phyloP scores from a whole-genome alignment of 2,329 filamentous ascomycete species.

The Xylaria sp. region DNA sequence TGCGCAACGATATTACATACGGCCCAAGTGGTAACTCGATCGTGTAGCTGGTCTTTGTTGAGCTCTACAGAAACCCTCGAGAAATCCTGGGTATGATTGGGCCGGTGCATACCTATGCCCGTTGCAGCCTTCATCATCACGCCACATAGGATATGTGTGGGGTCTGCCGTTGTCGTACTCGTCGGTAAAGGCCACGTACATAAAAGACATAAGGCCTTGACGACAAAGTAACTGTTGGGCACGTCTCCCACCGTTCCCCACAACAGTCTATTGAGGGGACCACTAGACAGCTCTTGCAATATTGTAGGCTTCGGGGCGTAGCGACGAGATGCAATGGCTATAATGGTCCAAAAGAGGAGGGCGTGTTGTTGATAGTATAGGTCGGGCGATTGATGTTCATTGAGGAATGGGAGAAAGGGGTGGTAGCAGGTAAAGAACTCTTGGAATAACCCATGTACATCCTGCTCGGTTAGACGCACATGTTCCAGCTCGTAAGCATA shows the following conservation, averaged over 20 bases:
- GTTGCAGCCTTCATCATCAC: slow-evolving; percentile 90
- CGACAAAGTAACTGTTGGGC: slow-evolving; percentile 80
- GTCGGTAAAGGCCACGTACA: slow-evolving; percentile 86
- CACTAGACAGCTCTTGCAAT: slow-evolving; percentile 72
- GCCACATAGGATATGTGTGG: slow-evolving; percentile 82
- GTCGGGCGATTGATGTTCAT: slow-evolving; percentile 72
- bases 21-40: slow-evolving; percentile 83
- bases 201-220: slow-evolving; percentile 81
- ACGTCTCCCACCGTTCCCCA: slow-evolving; percentile 83
- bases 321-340: slow-evolving; percentile 78
- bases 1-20: slow-evolving; percentile 87
- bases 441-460: slow-evolving; percentile 72
- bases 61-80: slow-evolving; percentile 78
- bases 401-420: slow-evolving; percentile 80
- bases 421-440: slow-evolving; percentile 82
- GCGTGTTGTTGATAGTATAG: slow-evolving; percentile 80
- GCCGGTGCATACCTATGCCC: slow-evolving; percentile 82
- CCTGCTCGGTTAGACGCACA: slow-evolving; percentile 71
- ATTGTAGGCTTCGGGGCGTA: slow-evolving; percentile 72
- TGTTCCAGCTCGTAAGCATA: slow-evolving; percentile 71
- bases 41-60: slow-evolving; percentile 80
- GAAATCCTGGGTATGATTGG: slow-evolving; percentile 85
- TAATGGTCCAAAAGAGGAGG: slow-evolving; percentile 86
- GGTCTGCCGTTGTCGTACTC: slow-evolving; percentile 82
- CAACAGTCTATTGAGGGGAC: slow-evolving; percentile 74